phyloP scores from a whole-genome alignment of 805 yeast species.

The Teunomyces stri region DNA sequence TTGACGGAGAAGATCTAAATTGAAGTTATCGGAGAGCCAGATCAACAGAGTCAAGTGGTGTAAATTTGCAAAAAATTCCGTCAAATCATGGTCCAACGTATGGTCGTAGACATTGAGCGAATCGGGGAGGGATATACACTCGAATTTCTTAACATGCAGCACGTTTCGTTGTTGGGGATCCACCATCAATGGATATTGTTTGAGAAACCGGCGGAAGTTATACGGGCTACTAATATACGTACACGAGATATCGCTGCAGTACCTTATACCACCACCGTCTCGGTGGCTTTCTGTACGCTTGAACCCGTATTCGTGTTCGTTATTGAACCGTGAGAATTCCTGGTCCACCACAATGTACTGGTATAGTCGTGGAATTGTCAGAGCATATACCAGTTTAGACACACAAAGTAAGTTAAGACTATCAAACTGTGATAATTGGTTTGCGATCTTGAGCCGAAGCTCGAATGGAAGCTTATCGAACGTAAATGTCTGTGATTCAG shows the following conservation, averaged over 20 bases:
- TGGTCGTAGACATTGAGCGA: constrained; percentile 37
- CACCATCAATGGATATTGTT: constrained; percentile 4
- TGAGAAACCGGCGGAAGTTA: constrained; percentile 37
- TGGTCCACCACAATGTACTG: constrained; percentile 39
- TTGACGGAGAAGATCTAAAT: constrained; percentile 23
- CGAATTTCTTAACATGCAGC: constrained; percentile 14
- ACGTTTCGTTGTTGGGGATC: constrained; percentile 10
- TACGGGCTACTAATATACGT: constrained; percentile 38
- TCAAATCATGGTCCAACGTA: constrained; percentile 24
- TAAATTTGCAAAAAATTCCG: constrained; percentile 24
- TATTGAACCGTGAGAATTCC: constrained; percentile 32
- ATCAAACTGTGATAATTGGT: constrained; percentile 38
- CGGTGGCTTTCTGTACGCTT: constrained; percentile 1
- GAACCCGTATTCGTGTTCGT: constrained; percentile 19
- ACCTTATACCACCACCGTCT: not conserved
- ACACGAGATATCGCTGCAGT: constrained; percentile 10
- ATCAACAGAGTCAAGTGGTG: constrained; percentile 25
- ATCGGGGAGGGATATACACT: constrained; percentile 40
- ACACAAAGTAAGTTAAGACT: constrained; percentile 29
- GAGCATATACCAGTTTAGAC: constrained; percentile 25
- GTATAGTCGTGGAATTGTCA: constrained; percentile 35
- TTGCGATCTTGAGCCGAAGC: constrained; percentile 29
- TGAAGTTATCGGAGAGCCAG: constrained; percentile 33
- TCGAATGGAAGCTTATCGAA: constrained; percentile 39
- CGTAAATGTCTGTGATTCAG: not conserved